Conservation (phyloP, 257 asterid species). For the Datura wrightii region DNA sequence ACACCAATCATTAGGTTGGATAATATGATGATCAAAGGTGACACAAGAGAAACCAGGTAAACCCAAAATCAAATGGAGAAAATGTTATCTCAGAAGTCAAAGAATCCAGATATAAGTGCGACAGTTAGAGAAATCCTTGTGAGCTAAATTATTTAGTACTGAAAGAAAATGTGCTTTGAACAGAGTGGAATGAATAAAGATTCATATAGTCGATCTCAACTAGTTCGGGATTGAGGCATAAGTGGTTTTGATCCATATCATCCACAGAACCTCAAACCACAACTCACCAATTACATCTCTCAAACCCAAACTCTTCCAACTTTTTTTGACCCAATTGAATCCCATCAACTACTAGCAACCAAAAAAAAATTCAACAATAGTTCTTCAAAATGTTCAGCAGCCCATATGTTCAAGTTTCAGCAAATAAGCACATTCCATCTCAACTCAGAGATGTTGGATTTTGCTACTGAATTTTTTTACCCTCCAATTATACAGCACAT, state of each 20-base stretch:
- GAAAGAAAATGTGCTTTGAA: neutral
- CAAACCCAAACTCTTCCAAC: neutral
- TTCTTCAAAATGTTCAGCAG: constrained; percentile 9
- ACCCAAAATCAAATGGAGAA: neutral
- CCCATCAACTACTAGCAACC: neutral
- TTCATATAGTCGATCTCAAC: constrained; percentile 23
- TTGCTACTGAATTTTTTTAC: neutral
- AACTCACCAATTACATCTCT: neutral
- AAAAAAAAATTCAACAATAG: neutral
- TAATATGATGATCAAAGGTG: constrained; percentile 14
- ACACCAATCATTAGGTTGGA: neutral
- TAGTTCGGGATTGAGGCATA: neutral
- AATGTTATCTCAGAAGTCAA: neutral
- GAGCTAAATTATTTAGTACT: neutral
- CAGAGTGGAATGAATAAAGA: constrained; percentile 23
- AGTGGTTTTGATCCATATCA: neutral
- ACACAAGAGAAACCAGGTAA: neutral
- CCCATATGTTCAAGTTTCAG: neutral
- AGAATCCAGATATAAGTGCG: neutral
- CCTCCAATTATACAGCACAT: neutral
- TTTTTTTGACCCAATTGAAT: constrained; percentile 1
- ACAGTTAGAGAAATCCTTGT: neutral
- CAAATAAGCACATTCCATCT: constrained; percentile 9
- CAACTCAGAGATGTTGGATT: neutral
- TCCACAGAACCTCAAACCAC: constrained; percentile 22